Percentiles rank a stretch among this genome's conserved stretches.
Evolutionary conservation across 495 filamentous ascomycete genomes (phyloP).

Genomic region (Podospora bellae-mahoneyi): DNA sequence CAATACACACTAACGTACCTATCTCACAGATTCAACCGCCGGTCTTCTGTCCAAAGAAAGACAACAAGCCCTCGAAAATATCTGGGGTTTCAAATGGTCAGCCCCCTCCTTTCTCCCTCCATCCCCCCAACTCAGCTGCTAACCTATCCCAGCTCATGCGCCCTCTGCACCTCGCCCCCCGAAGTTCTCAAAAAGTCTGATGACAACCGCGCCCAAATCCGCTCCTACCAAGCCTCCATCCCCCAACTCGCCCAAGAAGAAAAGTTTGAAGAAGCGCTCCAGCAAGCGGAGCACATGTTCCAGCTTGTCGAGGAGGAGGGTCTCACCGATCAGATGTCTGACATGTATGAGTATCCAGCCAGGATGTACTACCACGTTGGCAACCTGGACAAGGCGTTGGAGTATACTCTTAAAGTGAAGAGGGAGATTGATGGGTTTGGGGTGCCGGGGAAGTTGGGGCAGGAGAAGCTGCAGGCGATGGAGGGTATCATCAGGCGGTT

Average conservation of each 20-base stretch:
- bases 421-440: constrained; percentile 24
- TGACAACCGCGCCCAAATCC: constrained; percentile 20
- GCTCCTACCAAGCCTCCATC: constrained; percentile 24
- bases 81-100: constrained; percentile 36
- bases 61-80: constrained; percentile 24
- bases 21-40: constrained; percentile 28
- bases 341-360: constrained; percentile 34
- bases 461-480: constrained; percentile 15
- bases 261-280: constrained; percentile 27
- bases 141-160: constrained; percentile 24
- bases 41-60: constrained; percentile 30
- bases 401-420: constrained; percentile 26
- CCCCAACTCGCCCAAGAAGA: constrained; percentile 28
- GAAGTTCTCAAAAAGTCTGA: constrained; percentile 25
- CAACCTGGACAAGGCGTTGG: constrained; percentile 28
- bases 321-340: constrained; percentile 29
- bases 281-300: constrained; percentile 25
- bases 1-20: background rate
- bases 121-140: background rate
- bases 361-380: constrained; percentile 34
- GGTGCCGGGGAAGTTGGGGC: constrained; percentile 35
- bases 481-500: constrained; percentile 12
- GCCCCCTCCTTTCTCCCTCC: background rate
- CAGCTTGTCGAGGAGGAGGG: constrained; percentile 28
- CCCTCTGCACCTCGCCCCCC: constrained; percentile 26